These are phyloP conservation scores for Dentipellis sp. DNA, from an alignment of 768 basidiomycete species.

Conservation along the genomic window DNA sequence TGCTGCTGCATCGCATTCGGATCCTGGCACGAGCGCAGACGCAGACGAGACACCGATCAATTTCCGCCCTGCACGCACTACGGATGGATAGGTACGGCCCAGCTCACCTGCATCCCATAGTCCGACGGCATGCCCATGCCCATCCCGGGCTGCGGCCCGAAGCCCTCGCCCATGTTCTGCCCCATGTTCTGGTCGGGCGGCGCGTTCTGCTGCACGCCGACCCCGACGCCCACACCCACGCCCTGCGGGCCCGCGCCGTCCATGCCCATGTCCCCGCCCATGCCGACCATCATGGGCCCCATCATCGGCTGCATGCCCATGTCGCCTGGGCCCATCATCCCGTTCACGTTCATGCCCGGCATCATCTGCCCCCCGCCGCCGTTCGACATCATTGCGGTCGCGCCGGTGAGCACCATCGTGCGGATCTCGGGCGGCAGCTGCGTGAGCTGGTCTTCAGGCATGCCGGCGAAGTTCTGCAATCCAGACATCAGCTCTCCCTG, in stretches of 20 bases:
- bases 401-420: conserved; percentile 81
- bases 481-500: not conserved
- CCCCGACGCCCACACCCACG: conserved; percentile 9
- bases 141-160: conserved; percentile 8
- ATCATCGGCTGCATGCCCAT: conserved; percentile 23
- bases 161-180: conserved; percentile 4
- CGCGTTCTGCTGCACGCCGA: conserved; percentile 13
- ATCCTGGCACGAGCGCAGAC: conserved; percentile 1
- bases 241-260: not conserved
- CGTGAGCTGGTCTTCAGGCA: conserved; percentile 74
- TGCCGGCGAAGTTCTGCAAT: conserved; percentile 64
- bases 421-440: conserved; percentile 75
- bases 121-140: conserved; percentile 29
- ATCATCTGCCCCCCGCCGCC: conserved; percentile 37
- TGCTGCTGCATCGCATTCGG: conserved; percentile 45
- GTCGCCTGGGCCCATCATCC: conserved; percentile 17
- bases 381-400: conserved; percentile 67
- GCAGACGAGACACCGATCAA: not conserved
- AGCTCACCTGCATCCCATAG: conserved; percentile 63
- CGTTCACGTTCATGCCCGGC: conserved; percentile 23
- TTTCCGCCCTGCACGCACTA: too few relatives aligned
- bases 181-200: conserved; percentile 15
- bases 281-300: conserved; percentile 72
- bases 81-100: conserved; percentile 15
- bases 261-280: conserved; percentile 65